Conservation (phyloP, 163 green algal genomes). For the Chlorella variabilis region DNA sequence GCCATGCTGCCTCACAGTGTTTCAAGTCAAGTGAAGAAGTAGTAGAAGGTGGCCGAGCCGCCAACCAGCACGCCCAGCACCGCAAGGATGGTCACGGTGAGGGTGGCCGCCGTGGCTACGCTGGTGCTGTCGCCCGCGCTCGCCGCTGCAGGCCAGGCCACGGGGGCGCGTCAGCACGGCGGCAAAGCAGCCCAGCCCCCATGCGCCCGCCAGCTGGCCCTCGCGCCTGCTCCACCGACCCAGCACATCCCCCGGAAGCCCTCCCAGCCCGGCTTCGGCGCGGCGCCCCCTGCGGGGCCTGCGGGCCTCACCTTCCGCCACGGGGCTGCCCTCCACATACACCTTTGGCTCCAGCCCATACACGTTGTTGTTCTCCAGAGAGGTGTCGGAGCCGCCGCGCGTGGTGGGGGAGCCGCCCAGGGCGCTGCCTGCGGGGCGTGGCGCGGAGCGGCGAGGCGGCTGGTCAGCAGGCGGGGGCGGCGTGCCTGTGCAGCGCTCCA, state of each 20-base stretch:
- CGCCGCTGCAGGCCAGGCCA: not conserved
- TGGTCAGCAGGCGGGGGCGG: not conserved
- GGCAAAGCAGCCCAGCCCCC: not conserved
- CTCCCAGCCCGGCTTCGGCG: not conserved
- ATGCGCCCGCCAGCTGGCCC: no score
- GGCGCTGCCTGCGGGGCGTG: conserved; percentile 21
- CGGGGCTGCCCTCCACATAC: conserved; percentile 68
- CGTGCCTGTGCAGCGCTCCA: no score
- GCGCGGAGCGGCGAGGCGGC: not conserved
- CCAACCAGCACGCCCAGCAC: conserved; percentile 64
- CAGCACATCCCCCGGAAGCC: no score
- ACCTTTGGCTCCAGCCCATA: conserved; percentile 81
- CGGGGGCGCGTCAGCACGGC: no score
- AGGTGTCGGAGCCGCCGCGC: conserved; percentile 85
- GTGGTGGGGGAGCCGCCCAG: conserved; percentile 17
- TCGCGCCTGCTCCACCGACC: no score
- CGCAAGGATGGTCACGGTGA: conserved; percentile 63
- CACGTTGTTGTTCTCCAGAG: conserved; percentile 95
- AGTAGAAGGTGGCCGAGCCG: conserved; percentile 24
- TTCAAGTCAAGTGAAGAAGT: no score
- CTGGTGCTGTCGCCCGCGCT: not conserved
- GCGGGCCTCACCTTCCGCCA: no score
- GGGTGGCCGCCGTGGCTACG: conserved; percentile 18
- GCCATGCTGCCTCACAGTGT: no score
- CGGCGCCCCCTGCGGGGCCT: not conserved